Conservation (phyloP, 495 filamentous ascomycete genomes). For the Bryoglossum gracile region DNA sequence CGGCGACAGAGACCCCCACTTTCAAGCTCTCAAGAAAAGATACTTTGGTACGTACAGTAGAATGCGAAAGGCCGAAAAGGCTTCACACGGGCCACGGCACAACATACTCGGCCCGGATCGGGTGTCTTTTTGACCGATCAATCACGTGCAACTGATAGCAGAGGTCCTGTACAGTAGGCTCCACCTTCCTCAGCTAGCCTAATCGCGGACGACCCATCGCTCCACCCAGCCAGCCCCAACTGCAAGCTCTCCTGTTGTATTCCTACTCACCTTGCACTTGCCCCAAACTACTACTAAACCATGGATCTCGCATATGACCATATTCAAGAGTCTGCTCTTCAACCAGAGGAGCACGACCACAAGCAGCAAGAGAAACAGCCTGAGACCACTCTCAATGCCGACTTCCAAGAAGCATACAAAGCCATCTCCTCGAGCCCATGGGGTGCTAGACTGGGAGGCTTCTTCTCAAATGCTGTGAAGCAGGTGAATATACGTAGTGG, state of each 20-base stretch:
- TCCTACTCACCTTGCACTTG: not conserved
- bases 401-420: slow-evolving; percentile 92
- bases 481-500: slow-evolving; percentile 41
- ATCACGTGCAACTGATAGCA: too few species aligned
- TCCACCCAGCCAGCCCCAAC: too few species aligned
- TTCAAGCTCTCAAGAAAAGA: too few species aligned
- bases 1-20: too few species aligned
- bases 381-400: slow-evolving; percentile 63
- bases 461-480: slow-evolving; percentile 84
- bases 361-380: slow-evolving; percentile 35
- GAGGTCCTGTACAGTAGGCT: too few species aligned
- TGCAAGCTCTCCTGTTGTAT: not conserved
- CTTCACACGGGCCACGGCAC: too few species aligned
- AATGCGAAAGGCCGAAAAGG: too few species aligned
- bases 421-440: slow-evolving; percentile 86
- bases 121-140: too few species aligned
- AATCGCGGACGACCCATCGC: too few species aligned
- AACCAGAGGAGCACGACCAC: slow-evolving; percentile 46
- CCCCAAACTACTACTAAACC: not conserved
- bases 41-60: too few species aligned
- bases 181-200: too few species aligned
- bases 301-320: slow-evolving; percentile 99
- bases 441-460: slow-evolving; percentile 81
- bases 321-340: slow-evolving; percentile 76
- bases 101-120: too few species aligned